These are phyloP conservation scores for Teratosphaeria zuluensis DNA, from an alignment of 2,329 filamentous ascomycete genomes.

Conservation along the genomic window DNA sequence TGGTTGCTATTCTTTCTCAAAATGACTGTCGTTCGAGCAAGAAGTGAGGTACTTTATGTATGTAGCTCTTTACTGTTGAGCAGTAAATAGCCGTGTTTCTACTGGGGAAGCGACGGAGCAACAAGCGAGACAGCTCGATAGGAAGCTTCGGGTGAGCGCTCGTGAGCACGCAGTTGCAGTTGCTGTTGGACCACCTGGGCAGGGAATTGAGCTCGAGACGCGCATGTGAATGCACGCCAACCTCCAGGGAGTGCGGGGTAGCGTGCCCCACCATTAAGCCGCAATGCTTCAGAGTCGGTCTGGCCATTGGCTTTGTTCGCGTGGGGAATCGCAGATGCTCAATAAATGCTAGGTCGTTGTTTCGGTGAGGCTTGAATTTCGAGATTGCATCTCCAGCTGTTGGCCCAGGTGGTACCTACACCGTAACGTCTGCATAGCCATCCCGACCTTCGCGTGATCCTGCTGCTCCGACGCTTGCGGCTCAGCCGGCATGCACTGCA, in stretches of 20 bases:
- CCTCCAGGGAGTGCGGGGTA: background rate
- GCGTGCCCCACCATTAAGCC: background rate
- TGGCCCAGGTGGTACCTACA: too few relatives aligned
- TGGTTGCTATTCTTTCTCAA: constrained; percentile 2
- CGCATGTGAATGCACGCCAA: background rate
- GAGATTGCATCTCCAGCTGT: too few relatives aligned
- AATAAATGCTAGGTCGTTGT: background rate
- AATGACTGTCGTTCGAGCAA: background rate
- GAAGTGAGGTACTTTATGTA: background rate
- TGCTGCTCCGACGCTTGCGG: background rate
- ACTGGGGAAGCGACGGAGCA: background rate
- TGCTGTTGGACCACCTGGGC: background rate
- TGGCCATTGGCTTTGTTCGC: background rate
- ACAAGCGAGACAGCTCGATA: background rate
- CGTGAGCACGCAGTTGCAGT: background rate
- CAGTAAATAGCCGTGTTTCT: background rate
- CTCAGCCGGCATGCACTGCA: background rate
- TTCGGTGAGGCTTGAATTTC: background rate
- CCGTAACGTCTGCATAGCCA: too few relatives aligned
- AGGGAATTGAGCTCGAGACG: background rate
- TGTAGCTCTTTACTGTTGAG: background rate
- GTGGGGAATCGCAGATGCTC: background rate
- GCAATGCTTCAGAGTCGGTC: background rate
- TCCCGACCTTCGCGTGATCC: too few relatives aligned
- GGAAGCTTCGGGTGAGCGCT: background rate